Evolutionary conservation across 345 rosid genomes (phyloP), one percentile per base, ranked within the genome.

Genomic region (Eucalyptus sp.): DNA sequence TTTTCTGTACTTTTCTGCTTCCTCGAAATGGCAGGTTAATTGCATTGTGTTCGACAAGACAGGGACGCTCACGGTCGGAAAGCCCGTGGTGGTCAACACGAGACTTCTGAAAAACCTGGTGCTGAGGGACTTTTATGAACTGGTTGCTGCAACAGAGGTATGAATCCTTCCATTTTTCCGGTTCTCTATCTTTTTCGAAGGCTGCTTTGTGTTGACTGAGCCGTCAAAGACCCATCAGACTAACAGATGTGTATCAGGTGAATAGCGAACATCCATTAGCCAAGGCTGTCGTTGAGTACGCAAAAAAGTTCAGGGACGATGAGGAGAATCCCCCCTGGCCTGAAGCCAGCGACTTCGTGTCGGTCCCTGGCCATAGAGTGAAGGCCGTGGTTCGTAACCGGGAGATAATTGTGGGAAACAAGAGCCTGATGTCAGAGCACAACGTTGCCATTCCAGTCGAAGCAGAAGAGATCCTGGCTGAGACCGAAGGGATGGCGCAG

Each of bases 1-100:
- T 37, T 76, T 37, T 76, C 27, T 76, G 43, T 2, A 76, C 27
- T 76, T 20, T 37, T 37, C 83, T 71, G 27, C 83, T 71, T 37
- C 83, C 83, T 76, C 27, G 15, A 37, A 49, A 46, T 66, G 50
- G 86, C 86, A 97, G 99, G 98, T 96, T 88, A 95, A 91, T 76
- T 96, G 98, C 94, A 92, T 98, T 88, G 97, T 98, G 71, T 98
- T 98, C 90, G 99, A 98, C 94, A 98, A 98, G 94, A 98, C 99
- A 4, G 99, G 99, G 87, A 98, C 99, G 31, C 99, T 98, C 44
- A 98, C 99, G 1, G 90, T 94, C 64, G 99, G 99, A 31, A 98
- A 96, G 87, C 99, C 99, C 0, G 97, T 95, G 58, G 96, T 98
- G 56, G 96, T 96, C 31, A 94, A 92, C 89, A 96, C 98, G 15